These are phyloP conservation scores for Trichoderma asperelloides DNA, from an alignment of 495 filamentous ascomycete genomes.

Conservation along the genomic window DNA sequence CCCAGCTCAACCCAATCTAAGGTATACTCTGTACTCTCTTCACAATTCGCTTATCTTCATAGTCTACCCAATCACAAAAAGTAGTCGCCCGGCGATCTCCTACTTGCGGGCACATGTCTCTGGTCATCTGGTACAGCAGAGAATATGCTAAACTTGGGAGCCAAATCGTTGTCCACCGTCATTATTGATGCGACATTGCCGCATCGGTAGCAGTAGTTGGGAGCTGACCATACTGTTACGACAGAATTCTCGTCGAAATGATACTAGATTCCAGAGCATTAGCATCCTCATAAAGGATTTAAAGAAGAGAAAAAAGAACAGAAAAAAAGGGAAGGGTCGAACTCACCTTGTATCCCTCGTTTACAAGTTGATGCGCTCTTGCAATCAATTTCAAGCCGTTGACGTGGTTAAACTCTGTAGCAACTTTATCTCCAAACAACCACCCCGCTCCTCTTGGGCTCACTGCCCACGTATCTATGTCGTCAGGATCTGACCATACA, in stretches of 20 bases:
- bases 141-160: constrained; percentile 90
- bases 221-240: constrained; percentile 94
- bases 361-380: constrained; percentile 91
- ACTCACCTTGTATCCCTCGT: constrained; percentile 88
- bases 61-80: constrained; percentile 57
- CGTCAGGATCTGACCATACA: constrained; percentile 97
- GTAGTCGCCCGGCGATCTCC: constrained; percentile 82
- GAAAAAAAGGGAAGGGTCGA: background rate
- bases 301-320: background rate
- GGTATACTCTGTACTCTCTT: background rate
- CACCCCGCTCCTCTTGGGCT: constrained; percentile 91
- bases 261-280: constrained; percentile 43
- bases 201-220: constrained; percentile 97
- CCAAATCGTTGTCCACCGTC: constrained; percentile 76
- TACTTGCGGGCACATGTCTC: constrained; percentile 72
- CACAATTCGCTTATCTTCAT: background rate
- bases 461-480: constrained; percentile 96
- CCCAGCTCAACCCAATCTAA: background rate
- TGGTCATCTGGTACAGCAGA: constrained; percentile 87
- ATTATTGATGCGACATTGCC: constrained; percentile 97
- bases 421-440: constrained; percentile 96
- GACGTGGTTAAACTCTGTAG: constrained; percentile 98
- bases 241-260: constrained; percentile 91
- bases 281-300: constrained; percentile 9
- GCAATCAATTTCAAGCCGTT: constrained; percentile 93